phyloP scores from a whole-genome alignment of 139 green algal species.

The Picochlorum costavermella region DNA sequence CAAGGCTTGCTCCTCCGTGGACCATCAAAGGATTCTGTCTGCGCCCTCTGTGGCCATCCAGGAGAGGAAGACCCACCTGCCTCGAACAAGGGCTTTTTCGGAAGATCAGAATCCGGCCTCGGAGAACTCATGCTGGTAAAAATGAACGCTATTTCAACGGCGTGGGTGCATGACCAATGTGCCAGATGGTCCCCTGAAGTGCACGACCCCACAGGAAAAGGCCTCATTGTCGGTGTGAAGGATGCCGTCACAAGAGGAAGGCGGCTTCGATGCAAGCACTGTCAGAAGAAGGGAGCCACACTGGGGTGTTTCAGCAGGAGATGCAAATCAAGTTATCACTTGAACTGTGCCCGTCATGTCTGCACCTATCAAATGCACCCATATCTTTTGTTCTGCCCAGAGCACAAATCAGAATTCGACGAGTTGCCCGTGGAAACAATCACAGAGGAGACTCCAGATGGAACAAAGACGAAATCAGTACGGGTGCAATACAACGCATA shows the following conservation, averaged over 20 bases:
- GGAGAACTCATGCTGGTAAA: slow-evolving; percentile 22
- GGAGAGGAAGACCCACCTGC: not conserved
- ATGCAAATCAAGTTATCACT: slow-evolving; percentile 61
- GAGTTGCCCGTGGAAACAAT: not conserved
- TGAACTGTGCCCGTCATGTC: slow-evolving; percentile 48
- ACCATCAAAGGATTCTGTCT: not conserved
- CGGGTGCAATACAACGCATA: too few relatives aligned
- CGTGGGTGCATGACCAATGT: slow-evolving; percentile 62
- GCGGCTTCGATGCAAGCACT: slow-evolving; percentile 47
- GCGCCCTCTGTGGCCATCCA: slow-evolving; percentile 2
- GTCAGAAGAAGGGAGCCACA: slow-evolving; percentile 53
- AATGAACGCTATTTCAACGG: slow-evolving; percentile 20
- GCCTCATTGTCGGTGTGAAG: slow-evolving; percentile 28
- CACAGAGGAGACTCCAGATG: not conserved
- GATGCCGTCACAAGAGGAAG: slow-evolving; percentile 51
- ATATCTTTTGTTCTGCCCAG: slow-evolving; percentile 46
- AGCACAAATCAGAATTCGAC: slow-evolving; percentile 30
- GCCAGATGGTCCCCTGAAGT: slow-evolving; percentile 60
- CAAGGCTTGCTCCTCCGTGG: not conserved
- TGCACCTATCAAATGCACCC: slow-evolving; percentile 31
- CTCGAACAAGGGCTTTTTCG: not conserved
- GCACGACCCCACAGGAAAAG: slow-evolving; percentile 22
- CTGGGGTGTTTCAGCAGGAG: slow-evolving; percentile 57
- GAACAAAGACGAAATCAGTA: not conserved
- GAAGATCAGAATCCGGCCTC: not conserved